Evolutionary conservation across 225 moss, liverwort and hornwort species (phyloP), one percentile per base, ranked within the genome.

Genomic region (Climacium dendroides): DNA sequence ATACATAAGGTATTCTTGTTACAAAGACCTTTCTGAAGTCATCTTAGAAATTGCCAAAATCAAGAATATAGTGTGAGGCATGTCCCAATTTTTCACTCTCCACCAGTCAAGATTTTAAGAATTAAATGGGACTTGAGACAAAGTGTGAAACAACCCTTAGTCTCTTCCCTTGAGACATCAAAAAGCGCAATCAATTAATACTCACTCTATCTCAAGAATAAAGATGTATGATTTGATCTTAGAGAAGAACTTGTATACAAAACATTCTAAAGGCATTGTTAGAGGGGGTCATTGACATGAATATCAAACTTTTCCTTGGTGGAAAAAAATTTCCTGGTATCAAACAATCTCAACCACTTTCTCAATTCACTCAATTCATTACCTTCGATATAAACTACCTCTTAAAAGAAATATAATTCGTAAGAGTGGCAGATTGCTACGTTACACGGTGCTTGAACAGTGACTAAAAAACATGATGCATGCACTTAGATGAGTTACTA

Each of bases 1-100:
- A 12, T 4, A 12, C 0, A n/a, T n/a, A n/a, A n/a, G n/a, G n/a
- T n/a, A n/a, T n/a, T 19, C 7, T 13, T 50, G 1, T 32, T 0
- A 0, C 5, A 20, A 74, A 1, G 4, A 3, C 12, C 4, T 11
- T 47, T 18, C 18, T 0, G 0, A 47, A 6, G 18, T 47, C 0
- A 0, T 1, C 5, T 52, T 35, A 7, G 8, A 74, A 5, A 7
- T 74, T 1, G 0, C 22, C 28, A 34, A 34, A 74, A 48, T 25
- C 12, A 74, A 52, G 3, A 20, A 14, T 1, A 3, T 19, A 7
- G 13, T 8, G 5, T 35, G 1, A 53, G 34, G 22, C 9, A 52
- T 23, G 3, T 23, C 22, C 8, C 14, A 52, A 48, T 22, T 74
- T 8, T 35, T 13, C 35, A 1, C 9, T 14, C 23, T 1, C 8